A percentile compares a stretch with the other conserved stretches of the same genome.
phyloP scores from a whole-genome alignment of 208 protist species.

The Trypanosoma vivax region DNA sequence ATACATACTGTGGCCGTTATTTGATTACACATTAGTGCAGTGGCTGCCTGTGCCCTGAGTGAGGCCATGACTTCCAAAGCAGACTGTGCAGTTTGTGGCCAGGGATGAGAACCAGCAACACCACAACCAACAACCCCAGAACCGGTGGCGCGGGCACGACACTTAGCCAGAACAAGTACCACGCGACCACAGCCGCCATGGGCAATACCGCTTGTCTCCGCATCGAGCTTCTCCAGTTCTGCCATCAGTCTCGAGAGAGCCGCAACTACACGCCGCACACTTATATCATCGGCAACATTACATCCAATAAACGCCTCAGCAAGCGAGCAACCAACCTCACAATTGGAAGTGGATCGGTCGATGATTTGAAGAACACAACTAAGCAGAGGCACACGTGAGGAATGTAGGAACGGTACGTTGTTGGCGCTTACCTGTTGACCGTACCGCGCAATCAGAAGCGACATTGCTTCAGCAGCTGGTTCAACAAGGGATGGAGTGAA shows the following conservation, averaged over 20 bases:
- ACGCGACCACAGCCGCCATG: slow-evolving; percentile 26
- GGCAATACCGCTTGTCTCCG: slow-evolving; percentile 10
- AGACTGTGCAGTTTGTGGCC: slow-evolving; percentile 18
- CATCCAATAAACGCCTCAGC: slow-evolving; percentile 39
- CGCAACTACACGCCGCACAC: slow-evolving; percentile 36
- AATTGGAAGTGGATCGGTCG: slow-evolving; percentile 41
- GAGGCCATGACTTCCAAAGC: slow-evolving; percentile 26
- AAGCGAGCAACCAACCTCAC: slow-evolving; percentile 34
- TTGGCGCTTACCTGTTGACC: background rate
- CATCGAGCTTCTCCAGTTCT: slow-evolving; percentile 41
- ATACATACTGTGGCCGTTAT: slow-evolving; percentile 29
- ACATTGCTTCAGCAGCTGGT: slow-evolving; percentile 34
- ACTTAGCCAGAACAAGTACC: slow-evolving; percentile 22
- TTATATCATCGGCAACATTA: slow-evolving; percentile 48
- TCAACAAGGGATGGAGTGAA: slow-evolving; percentile 47
- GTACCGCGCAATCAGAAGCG: slow-evolving; percentile 17
- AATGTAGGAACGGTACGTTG: slow-evolving; percentile 26
- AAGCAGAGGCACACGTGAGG: slow-evolving; percentile 51
- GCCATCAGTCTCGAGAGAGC: slow-evolving; percentile 42
- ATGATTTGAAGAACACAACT: slow-evolving; percentile 43
- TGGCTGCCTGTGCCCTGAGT: slow-evolving; percentile 36
- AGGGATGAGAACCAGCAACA: slow-evolving; percentile 8
- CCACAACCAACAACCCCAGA: background rate
- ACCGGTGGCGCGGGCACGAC: background rate
- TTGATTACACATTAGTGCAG: slow-evolving; percentile 41